phyloP scores from a whole-genome alignment of 2,329 filamentous ascomycete species.

The Pseudovirgaria hyperparasitica region DNA sequence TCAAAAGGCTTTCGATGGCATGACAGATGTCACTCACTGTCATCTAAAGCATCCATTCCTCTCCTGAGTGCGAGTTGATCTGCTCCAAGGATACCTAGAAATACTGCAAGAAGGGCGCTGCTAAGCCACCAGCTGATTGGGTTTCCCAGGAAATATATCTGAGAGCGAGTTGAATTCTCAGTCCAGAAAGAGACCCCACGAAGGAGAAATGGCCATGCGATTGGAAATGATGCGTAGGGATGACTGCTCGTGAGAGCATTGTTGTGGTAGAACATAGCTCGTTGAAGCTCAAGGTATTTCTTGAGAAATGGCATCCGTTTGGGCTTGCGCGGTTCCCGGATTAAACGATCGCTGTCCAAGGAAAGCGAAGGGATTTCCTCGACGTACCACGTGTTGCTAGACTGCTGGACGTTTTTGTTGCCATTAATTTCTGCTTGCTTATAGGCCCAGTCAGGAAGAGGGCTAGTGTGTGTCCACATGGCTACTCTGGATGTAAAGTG shows the following conservation, averaged over 20 bases:
- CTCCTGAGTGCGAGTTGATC: constrained; percentile 90
- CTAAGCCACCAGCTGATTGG: constrained; percentile 95
- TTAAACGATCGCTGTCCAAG: constrained; percentile 56
- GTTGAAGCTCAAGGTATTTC: constrained; percentile 94
- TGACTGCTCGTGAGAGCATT: constrained; percentile 95
- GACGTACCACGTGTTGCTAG: constrained; percentile 88
- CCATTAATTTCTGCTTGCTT: constrained; percentile 99
- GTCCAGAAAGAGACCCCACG: constrained; percentile 99
- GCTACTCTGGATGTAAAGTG: constrained; percentile 92
- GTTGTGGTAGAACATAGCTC: constrained; percentile 99
- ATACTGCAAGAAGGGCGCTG: constrained; percentile 84
- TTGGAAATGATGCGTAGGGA: constrained; percentile 86
- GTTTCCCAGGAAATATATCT: constrained; percentile 98
- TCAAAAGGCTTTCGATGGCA: neutral
- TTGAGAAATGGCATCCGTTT: constrained; percentile 78
- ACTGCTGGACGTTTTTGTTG: constrained; percentile 85
- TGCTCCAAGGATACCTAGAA: constrained; percentile 78
- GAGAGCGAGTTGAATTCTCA: constrained; percentile 82
- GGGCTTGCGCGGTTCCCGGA: constrained; percentile 64
- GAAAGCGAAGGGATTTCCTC: constrained; percentile 80
- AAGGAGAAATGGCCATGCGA: constrained; percentile 95
- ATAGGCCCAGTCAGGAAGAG: constrained; percentile 93
- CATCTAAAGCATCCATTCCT: constrained; percentile 84
- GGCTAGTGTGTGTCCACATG: constrained; percentile 96
- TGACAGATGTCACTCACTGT: constrained; percentile 51